Conservation (phyloP, 768 basidiomycete genomes). For the Trametes gibbosa region DNA sequence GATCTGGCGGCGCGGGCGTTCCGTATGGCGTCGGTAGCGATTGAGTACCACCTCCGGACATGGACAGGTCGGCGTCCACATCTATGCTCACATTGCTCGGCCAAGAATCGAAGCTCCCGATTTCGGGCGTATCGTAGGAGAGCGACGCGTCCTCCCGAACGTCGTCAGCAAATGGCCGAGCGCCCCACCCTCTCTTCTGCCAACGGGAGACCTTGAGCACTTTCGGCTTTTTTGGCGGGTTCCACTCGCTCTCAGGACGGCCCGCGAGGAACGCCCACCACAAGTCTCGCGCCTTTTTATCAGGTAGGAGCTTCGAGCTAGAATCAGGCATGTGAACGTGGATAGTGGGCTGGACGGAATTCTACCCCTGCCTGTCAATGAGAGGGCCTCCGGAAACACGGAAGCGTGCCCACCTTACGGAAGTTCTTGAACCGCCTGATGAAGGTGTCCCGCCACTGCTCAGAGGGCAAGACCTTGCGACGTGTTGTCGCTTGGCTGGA, state of each 20-base stretch:
- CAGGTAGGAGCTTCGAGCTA: conserved; percentile 50
- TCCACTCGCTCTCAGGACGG: conserved; percentile 66
- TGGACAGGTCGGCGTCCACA: conserved; percentile 41
- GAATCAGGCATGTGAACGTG: conserved; percentile 37
- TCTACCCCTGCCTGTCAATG: conserved; percentile 39
- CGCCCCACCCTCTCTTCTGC: conserved; percentile 24
- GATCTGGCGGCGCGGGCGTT: conserved; percentile 28
- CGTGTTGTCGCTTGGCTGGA: conserved; percentile 12
- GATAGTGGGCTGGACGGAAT: conserved; percentile 61
- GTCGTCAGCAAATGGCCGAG: conserved; percentile 39
- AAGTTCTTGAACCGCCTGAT: conserved; percentile 62
- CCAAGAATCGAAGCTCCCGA: conserved; percentile 12
- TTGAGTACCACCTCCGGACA: conserved; percentile 35
- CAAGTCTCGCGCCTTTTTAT: conserved; percentile 65
- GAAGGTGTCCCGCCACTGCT: conserved; percentile 63
- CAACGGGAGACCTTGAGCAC: conserved; percentile 22
- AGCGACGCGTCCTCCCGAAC: conserved; percentile 5
- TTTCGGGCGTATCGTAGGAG: conserved; percentile 13
- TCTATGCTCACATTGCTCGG: conserved; percentile 34
- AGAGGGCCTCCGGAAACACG: background rate
- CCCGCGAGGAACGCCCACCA: conserved; percentile 84
- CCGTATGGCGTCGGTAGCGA: conserved; percentile 42
- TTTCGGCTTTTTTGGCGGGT: conserved; percentile 43
- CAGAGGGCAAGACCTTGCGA: conserved; percentile 47
- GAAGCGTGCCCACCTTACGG: conserved; percentile 48